Conservation (phyloP, 169 alveolate genomes). For the Eimeria maxima region DNA sequence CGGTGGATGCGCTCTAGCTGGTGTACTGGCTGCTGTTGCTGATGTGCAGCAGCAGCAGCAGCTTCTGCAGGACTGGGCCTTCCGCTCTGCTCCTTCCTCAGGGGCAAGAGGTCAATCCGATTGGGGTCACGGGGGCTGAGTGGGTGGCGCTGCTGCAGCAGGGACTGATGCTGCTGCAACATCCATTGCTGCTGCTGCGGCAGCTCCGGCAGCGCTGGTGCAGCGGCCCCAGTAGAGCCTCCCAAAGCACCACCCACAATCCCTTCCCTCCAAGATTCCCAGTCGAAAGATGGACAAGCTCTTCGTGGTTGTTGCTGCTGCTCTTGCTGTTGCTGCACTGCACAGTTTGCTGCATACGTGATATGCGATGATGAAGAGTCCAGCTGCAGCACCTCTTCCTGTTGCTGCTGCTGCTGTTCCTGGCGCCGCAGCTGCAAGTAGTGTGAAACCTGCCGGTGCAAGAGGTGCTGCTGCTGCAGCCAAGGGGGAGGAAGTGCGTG, state of each 20-base stretch:
- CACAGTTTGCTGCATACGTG: background rate
- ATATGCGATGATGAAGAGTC: background rate
- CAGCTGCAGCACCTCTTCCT: conserved; percentile 7
- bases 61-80: conserved; percentile 50
- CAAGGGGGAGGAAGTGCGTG: conserved; percentile 58
- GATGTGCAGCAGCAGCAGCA: background rate
- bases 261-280: background rate
- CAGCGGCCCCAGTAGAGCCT: conserved; percentile 12
- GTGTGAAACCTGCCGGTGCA: conserved; percentile 25
- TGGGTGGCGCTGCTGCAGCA: conserved; percentile 28
- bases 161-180: conserved; percentile 16
- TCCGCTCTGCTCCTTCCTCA: conserved; percentile 63
- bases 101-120: conserved; percentile 49
- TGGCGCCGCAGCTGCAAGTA: conserved; percentile 53
- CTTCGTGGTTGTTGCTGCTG: conserved; percentile 20
- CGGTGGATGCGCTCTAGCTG: background rate
- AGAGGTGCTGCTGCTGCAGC: conserved; percentile 62
- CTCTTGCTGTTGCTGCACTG: conserved; percentile 24
- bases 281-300: background rate
- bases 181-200: conserved; percentile 50
- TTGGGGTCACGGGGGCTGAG: background rate
- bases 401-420: conserved; percentile 48
- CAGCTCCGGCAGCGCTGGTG: conserved; percentile 7
- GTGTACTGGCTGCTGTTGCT: conserved; percentile 15
- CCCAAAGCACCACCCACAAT: background rate